Evolutionary conservation across 805 yeast species (phyloP).

Genomic region (Cyberlindnera misumaiensis): DNA sequence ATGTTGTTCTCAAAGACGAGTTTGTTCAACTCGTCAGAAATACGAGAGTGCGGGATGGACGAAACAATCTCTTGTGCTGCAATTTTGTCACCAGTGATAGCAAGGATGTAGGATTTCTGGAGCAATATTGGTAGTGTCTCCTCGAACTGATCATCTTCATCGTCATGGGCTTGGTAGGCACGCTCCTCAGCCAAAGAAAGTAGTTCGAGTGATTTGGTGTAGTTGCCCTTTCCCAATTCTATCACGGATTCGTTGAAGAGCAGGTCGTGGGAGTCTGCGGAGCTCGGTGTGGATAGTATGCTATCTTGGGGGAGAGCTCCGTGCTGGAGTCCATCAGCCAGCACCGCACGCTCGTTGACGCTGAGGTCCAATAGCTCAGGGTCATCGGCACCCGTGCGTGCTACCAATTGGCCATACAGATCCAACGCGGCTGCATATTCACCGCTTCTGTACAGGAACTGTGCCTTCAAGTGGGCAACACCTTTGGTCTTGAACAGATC

Average conservation of each 20-base stretch:
- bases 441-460: slow-evolving; percentile 46
- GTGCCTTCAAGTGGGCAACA: slow-evolving; percentile 44
- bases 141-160: slow-evolving; percentile 36
- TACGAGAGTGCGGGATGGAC: slow-evolving; percentile 19
- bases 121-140: slow-evolving; percentile 59
- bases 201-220: slow-evolving; percentile 32
- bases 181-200: slow-evolving; percentile 38
- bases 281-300: slow-evolving; percentile 13
- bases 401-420: slow-evolving; percentile 42
- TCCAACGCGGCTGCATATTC: slow-evolving; percentile 40
- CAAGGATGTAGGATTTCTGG: slow-evolving; percentile 52
- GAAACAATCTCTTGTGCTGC: slow-evolving; percentile 33
- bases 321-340: slow-evolving; percentile 36
- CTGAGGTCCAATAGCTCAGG: slow-evolving; percentile 45
- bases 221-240: slow-evolving; percentile 37
- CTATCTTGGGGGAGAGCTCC: slow-evolving; percentile 9
- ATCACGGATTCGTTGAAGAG: slow-evolving; percentile 60
- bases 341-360: slow-evolving; percentile 64
- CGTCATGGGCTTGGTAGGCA: slow-evolving; percentile 33
- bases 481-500: slow-evolving; percentile 27
- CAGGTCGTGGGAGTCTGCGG: slow-evolving; percentile 46
- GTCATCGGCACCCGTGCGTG: slow-evolving; percentile 27
- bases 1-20: slow-evolving; percentile 28
- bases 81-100: slow-evolving; percentile 30
- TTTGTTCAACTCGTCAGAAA: slow-evolving; percentile 23